These are phyloP conservation scores for Saccharomycopsis babjevae DNA, from an alignment of 805 yeast species.

Conservation along the genomic window DNA sequence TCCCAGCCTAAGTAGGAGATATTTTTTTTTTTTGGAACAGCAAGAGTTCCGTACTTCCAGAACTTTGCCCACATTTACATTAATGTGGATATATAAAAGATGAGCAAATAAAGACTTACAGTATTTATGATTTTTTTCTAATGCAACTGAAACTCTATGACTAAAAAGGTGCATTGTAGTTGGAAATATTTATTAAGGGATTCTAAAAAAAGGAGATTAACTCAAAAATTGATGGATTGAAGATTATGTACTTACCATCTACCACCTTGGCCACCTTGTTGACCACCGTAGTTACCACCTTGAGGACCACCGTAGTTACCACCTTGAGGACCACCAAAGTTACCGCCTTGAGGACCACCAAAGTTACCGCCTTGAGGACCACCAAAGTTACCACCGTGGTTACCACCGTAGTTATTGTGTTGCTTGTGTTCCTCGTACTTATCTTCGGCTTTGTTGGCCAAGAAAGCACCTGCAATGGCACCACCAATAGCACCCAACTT, in stretches of 20 bases:
- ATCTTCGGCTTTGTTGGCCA: conserved; percentile 41
- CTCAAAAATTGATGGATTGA: too few species aligned
- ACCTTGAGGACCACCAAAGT: conserved; percentile 1
- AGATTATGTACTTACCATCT: conserved; percentile 9
- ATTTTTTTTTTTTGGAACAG: too few species aligned
- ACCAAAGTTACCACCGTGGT: conserved; percentile 4
- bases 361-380: conserved; percentile 1
- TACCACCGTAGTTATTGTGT: conserved; percentile 15
- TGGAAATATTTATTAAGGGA: too few species aligned
- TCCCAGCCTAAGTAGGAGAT: too few species aligned
- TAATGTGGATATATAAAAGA: too few species aligned
- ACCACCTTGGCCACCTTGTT: conserved; percentile 7
- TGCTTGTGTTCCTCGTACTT: conserved; percentile 24
- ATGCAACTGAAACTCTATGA: too few species aligned
- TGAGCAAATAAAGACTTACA: too few species aligned
- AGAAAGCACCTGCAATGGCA: conserved; percentile 45
- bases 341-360: not conserved
- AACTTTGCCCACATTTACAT: too few species aligned
- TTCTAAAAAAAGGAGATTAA: too few species aligned
- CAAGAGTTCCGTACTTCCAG: too few species aligned
- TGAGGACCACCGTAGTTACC: not conserved
- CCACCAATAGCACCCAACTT: conserved; percentile 40
- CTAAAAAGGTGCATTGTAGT: too few species aligned
- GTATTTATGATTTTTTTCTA: too few species aligned
- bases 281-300: conserved; percentile 6